Evolutionary conservation across 2,329 filamentous ascomycete species (phyloP).

Genomic region (Diaporthe helianthi): DNA sequence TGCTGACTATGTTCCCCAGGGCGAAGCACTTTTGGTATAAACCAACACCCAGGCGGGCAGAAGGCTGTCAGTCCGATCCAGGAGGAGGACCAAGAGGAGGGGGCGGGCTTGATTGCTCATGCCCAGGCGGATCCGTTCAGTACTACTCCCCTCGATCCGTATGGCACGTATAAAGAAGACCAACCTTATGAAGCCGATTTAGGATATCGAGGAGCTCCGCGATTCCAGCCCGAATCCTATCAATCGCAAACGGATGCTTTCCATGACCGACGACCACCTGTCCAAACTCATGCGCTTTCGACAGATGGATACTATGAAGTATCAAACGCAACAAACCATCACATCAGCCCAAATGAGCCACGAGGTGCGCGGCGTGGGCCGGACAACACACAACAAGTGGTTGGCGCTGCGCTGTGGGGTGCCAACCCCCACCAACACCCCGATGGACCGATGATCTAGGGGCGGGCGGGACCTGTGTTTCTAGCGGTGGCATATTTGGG

Average conservation of each 20-base stretch:
- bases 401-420: conserved; percentile 46
- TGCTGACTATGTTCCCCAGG: conserved; percentile 28
- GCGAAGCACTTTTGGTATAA: conserved; percentile 39
- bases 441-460: conserved; percentile 29
- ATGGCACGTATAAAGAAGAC: conserved; percentile 29
- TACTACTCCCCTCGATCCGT: conserved; percentile 33
- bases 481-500: neutral
- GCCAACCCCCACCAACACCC: conserved; percentile 31
- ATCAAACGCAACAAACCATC: conserved; percentile 16
- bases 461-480: neutral
- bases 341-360: conserved; percentile 24
- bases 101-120: conserved; percentile 44
- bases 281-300: conserved; percentile 5
- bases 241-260: conserved; percentile 21
- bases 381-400: conserved; percentile 42
- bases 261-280: conserved; percentile 14
- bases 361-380: conserved; percentile 36
- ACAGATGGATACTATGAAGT: conserved; percentile 24
- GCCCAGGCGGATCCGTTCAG: conserved; percentile 44
- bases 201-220: conserved; percentile 32
- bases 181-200: conserved; percentile 36
- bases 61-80: conserved; percentile 22
- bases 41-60: conserved; percentile 29
- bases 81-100: conserved; percentile 39
- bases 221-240: conserved; percentile 19